Evolutionary conservation across 768 basidiomycete species (phyloP).

Genomic region (Mrakia frigida): DNA sequence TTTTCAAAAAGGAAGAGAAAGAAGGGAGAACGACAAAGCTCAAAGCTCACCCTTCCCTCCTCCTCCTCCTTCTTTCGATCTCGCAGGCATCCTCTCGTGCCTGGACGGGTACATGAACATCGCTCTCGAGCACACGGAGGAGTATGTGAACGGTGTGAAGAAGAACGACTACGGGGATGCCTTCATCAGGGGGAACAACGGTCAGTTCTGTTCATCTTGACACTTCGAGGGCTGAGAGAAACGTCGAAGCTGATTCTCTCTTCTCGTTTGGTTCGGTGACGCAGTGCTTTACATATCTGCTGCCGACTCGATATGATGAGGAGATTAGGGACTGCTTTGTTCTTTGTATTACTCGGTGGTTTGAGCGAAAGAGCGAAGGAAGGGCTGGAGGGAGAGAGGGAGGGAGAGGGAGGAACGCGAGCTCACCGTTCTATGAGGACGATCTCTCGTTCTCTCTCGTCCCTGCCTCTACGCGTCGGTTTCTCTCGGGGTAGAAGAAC

Average conservation of each 20-base stretch:
- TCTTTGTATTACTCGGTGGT: too few relatives aligned
- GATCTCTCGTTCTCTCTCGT: neutral
- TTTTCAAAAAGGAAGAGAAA: neutral
- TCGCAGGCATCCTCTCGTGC: constrained; percentile 79
- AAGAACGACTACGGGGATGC: constrained; percentile 92
- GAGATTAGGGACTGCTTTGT: neutral
- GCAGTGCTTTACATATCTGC: constrained; percentile 75
- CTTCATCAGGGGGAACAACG: constrained; percentile 91
- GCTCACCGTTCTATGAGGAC: too few relatives aligned
- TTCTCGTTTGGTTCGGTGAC: neutral
- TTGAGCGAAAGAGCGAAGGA: too few relatives aligned
- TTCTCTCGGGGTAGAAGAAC: too few relatives aligned
- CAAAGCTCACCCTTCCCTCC: constrained; percentile 2
- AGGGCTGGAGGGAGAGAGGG: too few relatives aligned
- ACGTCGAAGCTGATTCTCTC: constrained; percentile 14
- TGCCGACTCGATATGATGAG: constrained; percentile 29
- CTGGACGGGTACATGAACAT: constrained; percentile 99
- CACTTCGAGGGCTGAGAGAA: constrained; percentile 5
- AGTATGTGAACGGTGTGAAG: constrained; percentile 79
- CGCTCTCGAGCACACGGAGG: constrained; percentile 93
- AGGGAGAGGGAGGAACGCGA: too few relatives aligned
- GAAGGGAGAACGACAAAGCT: too few relatives aligned
- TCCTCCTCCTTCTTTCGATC: neutral
- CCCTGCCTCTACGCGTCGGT: neutral
- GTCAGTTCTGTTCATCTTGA: constrained; percentile 46